Evolutionary conservation across 2,329 filamentous ascomycete genomes (phyloP), one percentile per base, ranked within the genome.

Genomic region (Phoma sp.): DNA sequence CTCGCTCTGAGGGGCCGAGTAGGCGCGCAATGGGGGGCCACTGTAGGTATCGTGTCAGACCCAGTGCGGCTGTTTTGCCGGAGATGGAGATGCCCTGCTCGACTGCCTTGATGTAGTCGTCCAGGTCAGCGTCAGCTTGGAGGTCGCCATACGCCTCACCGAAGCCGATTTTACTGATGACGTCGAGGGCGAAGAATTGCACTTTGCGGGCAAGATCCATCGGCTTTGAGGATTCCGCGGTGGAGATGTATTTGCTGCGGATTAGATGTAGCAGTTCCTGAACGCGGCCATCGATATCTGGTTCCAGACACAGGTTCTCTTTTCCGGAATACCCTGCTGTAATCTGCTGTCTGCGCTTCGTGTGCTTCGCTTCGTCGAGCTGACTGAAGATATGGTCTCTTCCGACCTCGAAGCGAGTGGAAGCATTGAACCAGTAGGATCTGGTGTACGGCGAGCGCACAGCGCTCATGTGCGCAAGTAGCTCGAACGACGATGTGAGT

Each of bases 151-250:
- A 82, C 0, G 80, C 65, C 11, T 76, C 60, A 2, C 81, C 82
- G 50, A 83, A 82, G 0, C 80, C 79, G 5, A 85, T 67, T 30
- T 75, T 76, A 41, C 77, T 80, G 55, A 86, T 82, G 39, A 83
- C 76, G 55, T 85, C 83, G 8, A 84, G 72, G 1, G 82, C 81
- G 49, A 84, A 79, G 67, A 75, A 84, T 45, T 83, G 80, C 3
- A 75, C 70, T 52, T 81, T 80, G 2, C 65, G 68, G 1, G 72
- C 78, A 50, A 80, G 66, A 52, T 84, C 80, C 48, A 83, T 64
- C 0, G 71, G 63, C 2, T 29, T 59, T 4, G 51, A 59, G 0
- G 27, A 33, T 27, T 33, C 14, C 1, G 52, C 11, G 1, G 55
- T 55, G 13, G 60, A 66, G 6, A 66, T 32, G 35, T 80, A 84